Evolutionary conservation across 768 basidiomycete species (phyloP).

Genomic region (Lyophyllum decastes): DNA sequence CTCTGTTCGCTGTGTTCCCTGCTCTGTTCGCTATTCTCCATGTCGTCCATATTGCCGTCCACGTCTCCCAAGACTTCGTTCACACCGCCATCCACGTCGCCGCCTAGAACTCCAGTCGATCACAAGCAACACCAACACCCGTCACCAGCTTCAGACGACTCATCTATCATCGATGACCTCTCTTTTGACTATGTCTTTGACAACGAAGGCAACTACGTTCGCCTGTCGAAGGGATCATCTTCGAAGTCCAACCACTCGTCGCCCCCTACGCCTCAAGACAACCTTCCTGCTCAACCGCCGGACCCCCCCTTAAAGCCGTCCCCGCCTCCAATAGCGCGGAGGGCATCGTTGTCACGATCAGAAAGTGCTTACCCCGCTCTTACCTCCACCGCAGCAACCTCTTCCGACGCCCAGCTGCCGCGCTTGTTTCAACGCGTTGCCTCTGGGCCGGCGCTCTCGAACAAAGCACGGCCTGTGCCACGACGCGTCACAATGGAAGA

Average conservation of each 20-base stretch:
- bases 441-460: constrained; percentile 55
- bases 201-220: constrained; percentile 54
- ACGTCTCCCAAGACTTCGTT: constrained; percentile 16
- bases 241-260: constrained; percentile 46
- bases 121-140: constrained; percentile 27
- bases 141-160: constrained; percentile 56
- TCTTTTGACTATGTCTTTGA: constrained; percentile 67
- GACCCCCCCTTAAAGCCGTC: constrained; percentile 37
- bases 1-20: constrained; percentile 24
- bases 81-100: constrained; percentile 33
- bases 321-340: constrained; percentile 42
- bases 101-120: constrained; percentile 42
- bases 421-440: constrained; percentile 69
- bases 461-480: constrained; percentile 34
- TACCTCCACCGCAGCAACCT: constrained; percentile 23
- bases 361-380: constrained; percentile 61
- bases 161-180: constrained; percentile 61
- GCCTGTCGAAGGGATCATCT: constrained; percentile 53
- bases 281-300: constrained; percentile 33
- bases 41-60: constrained; percentile 18
- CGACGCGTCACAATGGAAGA: constrained; percentile 49
- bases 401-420: constrained; percentile 28
- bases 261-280: constrained; percentile 46
- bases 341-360: constrained; percentile 62
- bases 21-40: constrained; percentile 30